Evolutionary conservation across 2,329 filamentous ascomycete genomes (phyloP), one percentile per base, ranked within the genome.

Genomic region (Colletotrichum spinosum): DNA sequence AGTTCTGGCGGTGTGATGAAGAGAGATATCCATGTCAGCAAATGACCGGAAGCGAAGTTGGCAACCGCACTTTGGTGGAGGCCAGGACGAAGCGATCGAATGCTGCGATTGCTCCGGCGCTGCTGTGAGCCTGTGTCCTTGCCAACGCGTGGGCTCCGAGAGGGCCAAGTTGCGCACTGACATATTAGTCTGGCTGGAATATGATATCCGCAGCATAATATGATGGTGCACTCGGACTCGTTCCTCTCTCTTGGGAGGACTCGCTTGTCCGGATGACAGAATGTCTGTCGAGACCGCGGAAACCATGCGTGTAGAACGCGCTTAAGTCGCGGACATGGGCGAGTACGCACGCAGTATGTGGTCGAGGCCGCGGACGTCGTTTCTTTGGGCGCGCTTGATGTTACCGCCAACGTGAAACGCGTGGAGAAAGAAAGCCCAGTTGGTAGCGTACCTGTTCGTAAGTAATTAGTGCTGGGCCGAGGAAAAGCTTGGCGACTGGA

Each of bases 1-100:
- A 34, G 52, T 35, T 34, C 48, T n/a, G 38, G 62, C 57, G 57
- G 62, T 55, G 62, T 55, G 57, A 51, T 51, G 42, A 49, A 13
- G 15, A 44, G 57, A 46, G 10, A 39, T 8, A 51, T 11, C 56
- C 57, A 55, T 65, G 57, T 44, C 25, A 17, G 13, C 15, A 34
- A 60, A 61, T 61, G 50, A 65, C 62, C 62, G 62, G 58, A 61
- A 55, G 44, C 62, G 62, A 61, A 54, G 60, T 65, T 65, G 57
- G 49, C 39, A 61, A 45, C 51, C 51, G 17, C 10, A 37, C 37
- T 61, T 55, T 15, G 34, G 53, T 55, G 62, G 62, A 55, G 62
- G 41, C 13, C 15, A 25, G 25, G 57, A 42, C 39, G 45, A 41
- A 63, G 46, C 37, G 17, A 37, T 39, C 25, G 44, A 34, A 39